Base-by-base conservation (phyloP, 2,329 filamentous ascomycete species). In the Capronia epimyces region DNA sequence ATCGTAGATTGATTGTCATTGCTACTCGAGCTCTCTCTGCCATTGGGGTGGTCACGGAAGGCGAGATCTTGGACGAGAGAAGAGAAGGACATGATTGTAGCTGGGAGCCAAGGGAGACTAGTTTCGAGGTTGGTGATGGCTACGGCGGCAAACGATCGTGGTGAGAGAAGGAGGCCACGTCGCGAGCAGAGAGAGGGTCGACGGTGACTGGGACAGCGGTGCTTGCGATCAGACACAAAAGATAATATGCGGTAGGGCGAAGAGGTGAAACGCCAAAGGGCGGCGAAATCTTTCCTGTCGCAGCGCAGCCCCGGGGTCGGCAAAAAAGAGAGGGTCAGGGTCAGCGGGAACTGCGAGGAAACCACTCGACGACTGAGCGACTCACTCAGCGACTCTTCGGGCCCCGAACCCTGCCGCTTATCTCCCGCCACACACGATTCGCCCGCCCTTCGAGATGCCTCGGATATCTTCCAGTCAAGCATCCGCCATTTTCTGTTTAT, bases 21-120 rank as follows among this genome's bases (percentile, higher is more conserved):
- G 53, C 44, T 56, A 52, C 51, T 55, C 24, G 52, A 52, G 42
- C 49, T 58, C 48, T 31, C 37, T 37, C 54, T 52, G 16, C 44
- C 39, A 48, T 55, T 52, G 25, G 45, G 2, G 18, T 52, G 51
- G 56, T 75, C 73, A 53, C 71, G 66, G 49, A 72, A 72, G 18
- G 72, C 68, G 47, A 76, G 68, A 52, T 75, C 73, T 16, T 73
- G 75, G 18, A 76, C 73, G 9, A 76, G 68, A 36, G 71, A 70
- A 16, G 73, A 76, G 57, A 76, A 76, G 4, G 73, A 76, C 73
- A 76, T 75, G 22, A 21, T 63, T 45, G 16, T 29, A 36, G n/a
- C 39, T 42, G 49, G 9, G 45, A 25, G 34, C 18, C 12, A n/a
- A 32, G 37, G n/a, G n/a, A n/a, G n/a, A n/a, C n/a, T n/a, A 27